phyloP scores from a whole-genome alignment of 1,284 basidiomycete species.

The Pseudozyma sp. region DNA sequence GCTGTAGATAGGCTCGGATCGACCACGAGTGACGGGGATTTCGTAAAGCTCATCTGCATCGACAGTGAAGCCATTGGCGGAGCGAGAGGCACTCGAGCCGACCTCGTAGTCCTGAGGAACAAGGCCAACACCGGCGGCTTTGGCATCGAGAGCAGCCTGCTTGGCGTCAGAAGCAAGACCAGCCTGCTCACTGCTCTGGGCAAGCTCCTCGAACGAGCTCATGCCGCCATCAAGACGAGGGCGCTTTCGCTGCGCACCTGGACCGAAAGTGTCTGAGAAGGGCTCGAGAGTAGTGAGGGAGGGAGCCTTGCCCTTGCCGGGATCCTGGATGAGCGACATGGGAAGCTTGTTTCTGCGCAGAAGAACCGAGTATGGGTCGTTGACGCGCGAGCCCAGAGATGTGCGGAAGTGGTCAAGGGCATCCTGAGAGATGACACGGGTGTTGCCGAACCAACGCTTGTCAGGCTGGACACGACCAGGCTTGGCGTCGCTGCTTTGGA shows the following conservation, averaged over 20 bases:
- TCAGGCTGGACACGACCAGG: conserved; percentile 68
- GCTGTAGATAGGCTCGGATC: conserved; percentile 67
- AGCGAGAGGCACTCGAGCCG: conserved; percentile 49
- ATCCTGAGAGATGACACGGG: conserved; percentile 81
- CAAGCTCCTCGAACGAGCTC: conserved; percentile 65
- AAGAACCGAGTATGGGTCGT: conserved; percentile 67
- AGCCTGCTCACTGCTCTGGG: conserved; percentile 52
- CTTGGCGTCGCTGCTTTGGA: conserved; percentile 66
- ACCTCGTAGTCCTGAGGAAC: conserved; percentile 67
- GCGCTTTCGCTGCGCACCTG: conserved; percentile 66
- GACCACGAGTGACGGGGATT: conserved; percentile 64
- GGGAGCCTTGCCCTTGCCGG: conserved; percentile 60
- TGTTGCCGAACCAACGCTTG: conserved; percentile 77
- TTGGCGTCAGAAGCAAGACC: conserved; percentile 59
- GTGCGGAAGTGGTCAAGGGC: conserved; percentile 73
- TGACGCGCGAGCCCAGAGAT: conserved; percentile 61
- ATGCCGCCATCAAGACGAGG: conserved; percentile 64
- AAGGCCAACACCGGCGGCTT: conserved; percentile 59
- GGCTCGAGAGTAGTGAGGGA: conserved; percentile 64
- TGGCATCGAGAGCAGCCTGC: conserved; percentile 54
- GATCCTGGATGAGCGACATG: conserved; percentile 67
- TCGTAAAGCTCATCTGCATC: conserved; percentile 62
- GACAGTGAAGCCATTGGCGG: conserved; percentile 59
- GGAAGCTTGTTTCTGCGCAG: conserved; percentile 67
- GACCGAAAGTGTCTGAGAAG: conserved; percentile 66